These are phyloP conservation scores for Vitis vinifera DNA, from an alignment of 164 flowering plant species.

Conservation along the genomic window DNA sequence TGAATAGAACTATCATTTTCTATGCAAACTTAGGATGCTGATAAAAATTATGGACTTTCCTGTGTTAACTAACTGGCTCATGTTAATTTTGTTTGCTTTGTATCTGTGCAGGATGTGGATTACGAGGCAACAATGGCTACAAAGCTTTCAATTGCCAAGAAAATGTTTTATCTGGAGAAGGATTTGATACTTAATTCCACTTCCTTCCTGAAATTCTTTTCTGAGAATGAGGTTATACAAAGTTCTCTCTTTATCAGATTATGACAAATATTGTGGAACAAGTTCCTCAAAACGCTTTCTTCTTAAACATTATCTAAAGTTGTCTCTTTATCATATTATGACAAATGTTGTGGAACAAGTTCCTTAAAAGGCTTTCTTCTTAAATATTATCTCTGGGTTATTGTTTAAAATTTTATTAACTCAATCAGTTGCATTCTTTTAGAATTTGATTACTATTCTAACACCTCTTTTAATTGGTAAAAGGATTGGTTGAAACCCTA, in stretches of 20 bases:
- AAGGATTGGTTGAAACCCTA: conserved; percentile 98
- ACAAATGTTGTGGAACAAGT: no score
- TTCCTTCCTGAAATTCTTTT: conserved; percentile 70
- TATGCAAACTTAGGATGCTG: no score
- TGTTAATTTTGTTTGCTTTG: background rate
- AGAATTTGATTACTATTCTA: conserved; percentile 1
- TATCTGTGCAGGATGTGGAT: conserved; percentile 70
- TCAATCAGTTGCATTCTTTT: no score
- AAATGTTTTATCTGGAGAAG: conserved; percentile 69
- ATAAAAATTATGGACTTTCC: background rate
- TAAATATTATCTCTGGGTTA: background rate
- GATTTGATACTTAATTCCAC: conserved; percentile 55
- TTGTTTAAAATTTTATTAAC: background rate
- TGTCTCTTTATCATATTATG: no score
- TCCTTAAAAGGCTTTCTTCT: background rate
- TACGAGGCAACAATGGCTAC: conserved; percentile 87
- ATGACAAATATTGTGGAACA: background rate
- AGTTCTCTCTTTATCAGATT: background rate
- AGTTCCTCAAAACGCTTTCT: background rate
- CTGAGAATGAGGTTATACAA: conserved; percentile 76
- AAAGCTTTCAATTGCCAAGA: conserved; percentile 90
- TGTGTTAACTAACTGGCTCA: background rate
- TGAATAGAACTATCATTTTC: background rate
- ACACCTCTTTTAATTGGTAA: conserved; percentile 9
- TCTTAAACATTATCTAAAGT: background rate